Base-by-base conservation (phyloP, 2,329 filamentous ascomycete species). In the Knufia fluminis region DNA sequence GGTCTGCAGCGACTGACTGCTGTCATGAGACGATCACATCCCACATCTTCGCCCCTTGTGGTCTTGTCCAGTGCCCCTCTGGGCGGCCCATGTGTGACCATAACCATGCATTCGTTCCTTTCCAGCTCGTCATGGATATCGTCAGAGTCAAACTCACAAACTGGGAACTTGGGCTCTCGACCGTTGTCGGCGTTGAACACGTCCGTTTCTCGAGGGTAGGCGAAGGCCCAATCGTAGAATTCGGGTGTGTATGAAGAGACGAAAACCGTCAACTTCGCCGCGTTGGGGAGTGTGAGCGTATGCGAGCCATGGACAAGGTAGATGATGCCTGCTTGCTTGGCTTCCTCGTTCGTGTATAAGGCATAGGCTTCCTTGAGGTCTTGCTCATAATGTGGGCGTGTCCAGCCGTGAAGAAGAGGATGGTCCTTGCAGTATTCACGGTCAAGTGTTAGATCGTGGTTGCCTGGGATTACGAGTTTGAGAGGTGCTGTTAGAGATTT, bases 71-170 rank as follows among this genome's bases (percentile, higher is more conserved):
- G 63, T 2, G 76, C 61, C 0, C 66, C 67, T 19, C 64, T 60
- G 0, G 79, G 78, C 2, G 79, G 79, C 1, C 79, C 79, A 57
- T 83, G 80, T 0, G 79, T 82, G 58, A 82, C 70, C 54, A 81
- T 66, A 6, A 83, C 68, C 20, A 26, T 43, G 3, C 24, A 14
- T 28, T 24, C 19, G 20, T 43, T 26, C 9, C 40, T 23, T 26
- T 17, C 20, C 6, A 24, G 8, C 10, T 16, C 10, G 24, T 26
- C 40, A 6, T 42, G 22, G 4, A 51, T 41, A 23, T 24, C 35
- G 24, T 16, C 22, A 16, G 43, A 1, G 61, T 60, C 24, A 23
- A 16, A 24, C 16, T 26, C 4, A 14, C 24, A 17, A 23, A 16
- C 31, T 22, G 31, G 19, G 16, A 36, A 36, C 10, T 6, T 28